Evolutionary conservation across 1,139 yeast species (phyloP).

Genomic region (Sugiyamaella japonica): DNA sequence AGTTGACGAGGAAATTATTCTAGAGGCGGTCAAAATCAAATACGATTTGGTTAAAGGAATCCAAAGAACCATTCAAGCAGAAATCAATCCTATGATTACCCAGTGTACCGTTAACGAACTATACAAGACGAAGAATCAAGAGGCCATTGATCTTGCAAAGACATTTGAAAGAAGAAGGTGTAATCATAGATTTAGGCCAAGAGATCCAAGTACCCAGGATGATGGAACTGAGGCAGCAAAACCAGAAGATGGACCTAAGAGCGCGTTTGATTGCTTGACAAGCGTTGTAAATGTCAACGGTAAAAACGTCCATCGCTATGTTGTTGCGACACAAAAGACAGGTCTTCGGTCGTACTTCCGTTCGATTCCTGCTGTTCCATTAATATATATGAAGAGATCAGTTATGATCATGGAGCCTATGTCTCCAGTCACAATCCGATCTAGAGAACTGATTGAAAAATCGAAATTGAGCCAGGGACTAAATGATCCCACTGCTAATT

Average conservation of each 20-base stretch:
- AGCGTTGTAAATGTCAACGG: constrained; percentile 71
- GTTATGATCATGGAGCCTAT: constrained; percentile 97
- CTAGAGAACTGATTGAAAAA: constrained; percentile 57
- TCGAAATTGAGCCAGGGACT: constrained; percentile 74
- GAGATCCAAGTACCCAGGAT: constrained; percentile 10
- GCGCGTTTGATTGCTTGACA: constrained; percentile 74
- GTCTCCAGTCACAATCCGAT: constrained; percentile 64
- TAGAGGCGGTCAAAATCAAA: constrained; percentile 62
- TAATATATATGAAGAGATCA: constrained; percentile 80
- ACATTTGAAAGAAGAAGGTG: constrained; percentile 77
- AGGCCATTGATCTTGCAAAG: constrained; percentile 78
- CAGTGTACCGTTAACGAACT: constrained; percentile 92
- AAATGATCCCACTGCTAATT: constrained; percentile 55
- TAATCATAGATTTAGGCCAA: constrained; percentile 40
- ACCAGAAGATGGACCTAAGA: constrained; percentile 23
- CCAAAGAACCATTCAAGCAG: constrained; percentile 77
- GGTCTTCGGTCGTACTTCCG: constrained; percentile 67
- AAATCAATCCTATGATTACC: constrained; percentile 89
- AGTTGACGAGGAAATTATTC: constrained; percentile 76
- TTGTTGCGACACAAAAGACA: constrained; percentile 80
- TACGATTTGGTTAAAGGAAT: constrained; percentile 78
- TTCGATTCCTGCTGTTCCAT: constrained; percentile 83
- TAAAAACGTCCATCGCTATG: constrained; percentile 82
- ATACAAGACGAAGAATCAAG: constrained; percentile 67
- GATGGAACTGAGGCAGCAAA: constrained; percentile 13